phyloP scores from a whole-genome alignment of 495 filamentous ascomycete genomes.

The Xylaria venustula region DNA sequence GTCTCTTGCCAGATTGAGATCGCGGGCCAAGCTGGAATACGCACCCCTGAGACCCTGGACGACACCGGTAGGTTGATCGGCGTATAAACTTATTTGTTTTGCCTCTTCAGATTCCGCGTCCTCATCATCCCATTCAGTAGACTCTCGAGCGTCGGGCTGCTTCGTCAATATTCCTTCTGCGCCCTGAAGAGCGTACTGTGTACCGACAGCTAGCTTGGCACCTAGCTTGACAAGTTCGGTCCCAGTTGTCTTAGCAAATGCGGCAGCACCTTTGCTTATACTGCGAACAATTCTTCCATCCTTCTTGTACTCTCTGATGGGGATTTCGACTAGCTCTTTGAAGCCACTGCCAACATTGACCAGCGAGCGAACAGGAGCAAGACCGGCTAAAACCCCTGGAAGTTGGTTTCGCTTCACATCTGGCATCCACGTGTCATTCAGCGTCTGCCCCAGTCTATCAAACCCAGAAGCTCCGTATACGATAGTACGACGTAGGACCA shows the following conservation, averaged over 20 bases:
- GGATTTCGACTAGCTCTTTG: slow-evolving; percentile 80
- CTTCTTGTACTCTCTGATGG: slow-evolving; percentile 88
- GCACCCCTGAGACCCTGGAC: slow-evolving; percentile 81
- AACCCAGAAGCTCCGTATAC: slow-evolving; percentile 91
- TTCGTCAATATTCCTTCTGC: slow-evolving; percentile 74
- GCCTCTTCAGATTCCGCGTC: slow-evolving; percentile 61
- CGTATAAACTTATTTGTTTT: slow-evolving; percentile 82
- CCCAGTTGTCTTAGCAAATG: slow-evolving; percentile 89
- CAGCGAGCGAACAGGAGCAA: slow-evolving; percentile 85
- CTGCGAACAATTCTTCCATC: slow-evolving; percentile 90
- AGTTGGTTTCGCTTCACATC: slow-evolving; percentile 90
- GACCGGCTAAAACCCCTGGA: slow-evolving; percentile 79
- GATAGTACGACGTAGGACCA: slow-evolving; percentile 84
- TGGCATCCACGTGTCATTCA: slow-evolving; percentile 97
- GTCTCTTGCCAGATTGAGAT: slow-evolving; percentile 79
- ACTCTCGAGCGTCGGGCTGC: slow-evolving; percentile 35
- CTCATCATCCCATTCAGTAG: slow-evolving; percentile 60
- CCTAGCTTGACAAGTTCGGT: slow-evolving; percentile 89
- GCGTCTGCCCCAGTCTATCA: slow-evolving; percentile 76
- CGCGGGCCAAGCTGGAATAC: slow-evolving; percentile 76
- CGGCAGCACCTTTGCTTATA: slow-evolving; percentile 82
- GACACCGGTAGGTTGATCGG: slow-evolving; percentile 86
- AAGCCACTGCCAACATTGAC: slow-evolving; percentile 89
- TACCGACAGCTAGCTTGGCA: slow-evolving; percentile 91
- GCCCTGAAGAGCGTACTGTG: slow-evolving; percentile 84